Base-by-base conservation (phyloP, 1,284 basidiomycete genomes). In the Naganishia albida region DNA sequence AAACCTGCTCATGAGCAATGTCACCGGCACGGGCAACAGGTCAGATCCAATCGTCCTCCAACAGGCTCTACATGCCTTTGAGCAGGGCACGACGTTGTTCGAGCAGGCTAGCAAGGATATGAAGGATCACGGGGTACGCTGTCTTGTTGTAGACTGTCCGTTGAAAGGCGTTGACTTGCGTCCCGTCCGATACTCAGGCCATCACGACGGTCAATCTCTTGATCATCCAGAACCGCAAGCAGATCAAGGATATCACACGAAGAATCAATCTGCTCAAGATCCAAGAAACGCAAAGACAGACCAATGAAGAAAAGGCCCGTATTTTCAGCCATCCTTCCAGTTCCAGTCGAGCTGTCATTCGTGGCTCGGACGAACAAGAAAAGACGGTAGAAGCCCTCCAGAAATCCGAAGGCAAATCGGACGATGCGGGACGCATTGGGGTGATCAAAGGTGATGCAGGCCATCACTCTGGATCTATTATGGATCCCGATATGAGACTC, bases 201-300 rank as follows among this genome's bases (percentile, higher is more conserved):
- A 64, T 69, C 46, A 68, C 65, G n/a, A 77, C 78, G 0, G 68
- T 80, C 6, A 68, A 71, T 28, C 69, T 80, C 51, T 68, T 80
- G 30, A 70, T 71, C 1, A 70, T 70, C 1, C 78, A 80, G 68
- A 74, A 78, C 66, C 69, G 72, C n/a, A 77, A 75, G 62, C 69
- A 76, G 23, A 72, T 72, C 4, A 69, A 70, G 15, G 77, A 78
- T 64, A 60, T 77, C 7, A 74, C 77, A 48, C 63, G 78, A 25
- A 68, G 74, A 73, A 77, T n/a, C 53, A 68, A 3, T 28, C 30
- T 23, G 16, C 59, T 56, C 4, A 48, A 62, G 38, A 39, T 50
- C 48, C 63, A 48, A 38, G 46, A 60, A 51, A 51, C 46, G 20
- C 63, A 30, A 23, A 54, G 48, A 28, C 39, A 56, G 38, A 12